Conservation (phyloP, 1,284 basidiomycete species). For the Ustilago curta region DNA sequence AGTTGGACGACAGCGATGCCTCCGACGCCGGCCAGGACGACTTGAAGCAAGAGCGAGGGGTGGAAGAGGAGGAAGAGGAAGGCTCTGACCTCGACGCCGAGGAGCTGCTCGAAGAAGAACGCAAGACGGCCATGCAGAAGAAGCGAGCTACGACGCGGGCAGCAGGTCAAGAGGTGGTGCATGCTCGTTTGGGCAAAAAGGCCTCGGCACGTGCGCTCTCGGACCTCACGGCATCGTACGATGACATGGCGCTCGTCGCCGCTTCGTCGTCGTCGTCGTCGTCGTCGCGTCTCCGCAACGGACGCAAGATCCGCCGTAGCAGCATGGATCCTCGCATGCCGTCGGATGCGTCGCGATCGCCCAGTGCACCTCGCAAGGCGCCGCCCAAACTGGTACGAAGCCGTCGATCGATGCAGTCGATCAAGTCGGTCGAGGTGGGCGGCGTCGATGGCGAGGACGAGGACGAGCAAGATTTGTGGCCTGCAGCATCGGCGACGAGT, state of each 20-base stretch:
- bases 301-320: conserved; percentile 14
- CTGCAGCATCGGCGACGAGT: conserved; percentile 41
- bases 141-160: conserved; percentile 66
- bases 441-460: conserved; percentile 19
- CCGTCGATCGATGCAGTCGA: conserved; percentile 17
- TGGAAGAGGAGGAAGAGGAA: conserved; percentile 55
- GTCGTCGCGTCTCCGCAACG: conserved; percentile 10
- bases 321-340: conserved; percentile 27
- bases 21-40: conserved; percentile 28
- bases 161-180: conserved; percentile 64
- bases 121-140: conserved; percentile 60
- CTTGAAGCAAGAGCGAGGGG: conserved; percentile 3
- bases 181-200: conserved; percentile 44
- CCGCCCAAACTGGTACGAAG: conserved; percentile 37
- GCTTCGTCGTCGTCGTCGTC: conserved; percentile 16
- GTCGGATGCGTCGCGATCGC: conserved; percentile 15
- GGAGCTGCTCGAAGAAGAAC: conserved; percentile 60
- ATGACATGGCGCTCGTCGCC: conserved; percentile 33
- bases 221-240: conserved; percentile 44
- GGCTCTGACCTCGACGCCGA: conserved; percentile 57
- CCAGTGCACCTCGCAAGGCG: conserved; percentile 29
- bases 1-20: conserved; percentile 52
- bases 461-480: conserved; percentile 40
- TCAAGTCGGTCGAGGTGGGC: conserved; percentile 17
- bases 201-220: conserved; percentile 33